Evolutionary conservation across 768 basidiomycete species (phyloP), one percentile per base, ranked within the genome.

Genomic region (Aureoboletus auriporus): DNA sequence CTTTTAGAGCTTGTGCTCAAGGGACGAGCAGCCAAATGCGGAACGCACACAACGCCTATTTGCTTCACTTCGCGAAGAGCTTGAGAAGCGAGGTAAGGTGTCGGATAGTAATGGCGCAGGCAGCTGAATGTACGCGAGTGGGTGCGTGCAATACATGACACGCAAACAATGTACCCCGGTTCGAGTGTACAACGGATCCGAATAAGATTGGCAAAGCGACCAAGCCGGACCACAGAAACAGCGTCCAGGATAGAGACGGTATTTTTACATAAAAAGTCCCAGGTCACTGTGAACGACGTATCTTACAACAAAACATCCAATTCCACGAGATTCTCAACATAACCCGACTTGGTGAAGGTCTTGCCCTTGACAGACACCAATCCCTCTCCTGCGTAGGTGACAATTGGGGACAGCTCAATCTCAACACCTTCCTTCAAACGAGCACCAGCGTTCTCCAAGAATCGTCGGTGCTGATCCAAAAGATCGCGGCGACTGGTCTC

Each of bases 371-470:
- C 76, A 41, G 67, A 71, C 58, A 88, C 84, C 51, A 98, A 69
- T 2, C 93, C 95, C 66, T 99, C 96, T 13, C 96, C 96, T 17
- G 87, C 86, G 55, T 97, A 99, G 59, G 81, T 86, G 49, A 94
- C 83, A 8, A 84, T 71, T 14, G 96, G 93, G 2, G 89, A 89
- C 44, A 98, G 72, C 69, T 99, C 96, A 49, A 98, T 86, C 65
- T 94, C 89, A 14, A 88, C 83, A 34, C 76, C 85, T 1, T 86
- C 82, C 37, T 70, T 64, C n/a, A 91, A 74, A 29, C 57, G 73
- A 13, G 89, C 93, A 6, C 95, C 95, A 0, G 88, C 87, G 1
- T 47, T 64, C 64, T 86, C 82, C 59, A 99, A 70, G 80, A 90
- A 98, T 37, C 89, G 76, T 62, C 69, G 78, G 64, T 97, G 92